Percentiles rank a stretch among this genome's conserved stretches.
Evolutionary conservation across 176 grass and related monocot species (phyloP).

Genomic region (Cocos nucifera): DNA sequence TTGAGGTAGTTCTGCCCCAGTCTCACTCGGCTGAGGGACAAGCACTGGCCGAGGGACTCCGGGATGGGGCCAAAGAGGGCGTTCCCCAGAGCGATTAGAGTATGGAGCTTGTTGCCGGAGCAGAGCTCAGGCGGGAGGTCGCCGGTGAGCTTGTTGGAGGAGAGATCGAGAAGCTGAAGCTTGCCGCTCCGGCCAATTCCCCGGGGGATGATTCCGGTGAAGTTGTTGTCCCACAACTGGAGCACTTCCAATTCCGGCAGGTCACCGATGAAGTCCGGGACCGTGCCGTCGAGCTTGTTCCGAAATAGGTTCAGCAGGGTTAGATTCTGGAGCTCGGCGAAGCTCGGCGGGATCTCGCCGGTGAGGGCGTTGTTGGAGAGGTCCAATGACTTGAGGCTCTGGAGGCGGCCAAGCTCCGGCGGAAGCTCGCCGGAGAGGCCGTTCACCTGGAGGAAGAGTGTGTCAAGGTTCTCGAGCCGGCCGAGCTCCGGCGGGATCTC

Average conservation of each 20-base stretch:
- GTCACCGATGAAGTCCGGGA: constrained; percentile 62
- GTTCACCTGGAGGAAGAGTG: constrained; percentile 90
- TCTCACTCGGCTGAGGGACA: constrained; percentile 52
- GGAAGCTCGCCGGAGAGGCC: constrained; percentile 41
- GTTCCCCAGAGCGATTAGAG: constrained; percentile 72
- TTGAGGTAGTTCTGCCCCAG: constrained; percentile 82
- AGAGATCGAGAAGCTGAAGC: constrained; percentile 63
- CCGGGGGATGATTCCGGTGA: constrained; percentile 58
- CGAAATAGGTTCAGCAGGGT: constrained; percentile 84
- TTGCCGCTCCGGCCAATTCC: constrained; percentile 43
- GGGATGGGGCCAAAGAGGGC: constrained; percentile 75
- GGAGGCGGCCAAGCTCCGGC: constrained; percentile 46
- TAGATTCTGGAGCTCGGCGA: constrained; percentile 48
- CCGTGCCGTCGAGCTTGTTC: constrained; percentile 59
- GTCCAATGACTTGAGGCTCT: constrained; percentile 73
- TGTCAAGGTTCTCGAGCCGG: constrained; percentile 56
- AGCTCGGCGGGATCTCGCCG: constrained; percentile 63
- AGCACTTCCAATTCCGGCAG: constrained; percentile 80
- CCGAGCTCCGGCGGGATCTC: constrained; percentile 54
- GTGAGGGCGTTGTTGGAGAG: constrained; percentile 76
- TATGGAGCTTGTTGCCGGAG: constrained; percentile 48
- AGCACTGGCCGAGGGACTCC: constrained; percentile 36
- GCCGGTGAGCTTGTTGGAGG: constrained; percentile 72
- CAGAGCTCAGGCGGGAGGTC: constrained; percentile 54
- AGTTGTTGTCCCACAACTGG: constrained; percentile 96